Evolutionary conservation across 2,329 filamentous ascomycete species (phyloP), one percentile per base, ranked within the genome.

Genomic region (Aspergillus sp.): DNA sequence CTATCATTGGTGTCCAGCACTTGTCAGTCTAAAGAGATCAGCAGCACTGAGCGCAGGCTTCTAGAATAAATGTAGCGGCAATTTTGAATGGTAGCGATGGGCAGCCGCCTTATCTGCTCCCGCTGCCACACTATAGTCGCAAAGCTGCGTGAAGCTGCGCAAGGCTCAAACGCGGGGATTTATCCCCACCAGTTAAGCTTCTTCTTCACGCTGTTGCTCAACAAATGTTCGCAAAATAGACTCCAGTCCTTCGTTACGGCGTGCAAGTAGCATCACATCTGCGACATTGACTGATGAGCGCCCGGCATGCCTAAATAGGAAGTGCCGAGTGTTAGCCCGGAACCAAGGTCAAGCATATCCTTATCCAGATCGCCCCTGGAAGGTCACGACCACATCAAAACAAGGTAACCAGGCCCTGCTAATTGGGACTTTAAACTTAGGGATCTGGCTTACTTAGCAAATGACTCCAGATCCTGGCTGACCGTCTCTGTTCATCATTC

Each of bases 221-320:
- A 74, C 63, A 54, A 76, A 79, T 5, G 74, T 69, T 10, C 69
- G 71, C 72, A 99, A 83, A 36, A 98, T 87, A 15, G 83, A 83
- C 67, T 93, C 87, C 19, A 99, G 78, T 17, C 92, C 92, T 59
- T 93, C 90, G 69, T 98, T 99, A 61, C 94, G 87, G 63, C 95
- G 83, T 25, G 91, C 89, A 30, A 99, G 85, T 7, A 99, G 84
- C 69, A 98, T 80, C 12, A 98, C 93, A 73, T 99, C 95, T 55
- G 93, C 90, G 0, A 89, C 90, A 39, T 88, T 91, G 66, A 99
- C 85, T 0, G 89, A 93, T 2, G 86, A 87, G 25, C 94, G 86
- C 1, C 91, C 90, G 10, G 91, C 94, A 77, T 99, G 95, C 55
- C 87, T 88, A 57, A 67, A 85, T 83, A 66, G 74, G 83, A 70